Percentiles rank a stretch among this genome's conserved stretches.
These are phyloP conservation scores for Camellia oleifera DNA, from an alignment of 179 eudicot genomes.

Conservation along the genomic window DNA sequence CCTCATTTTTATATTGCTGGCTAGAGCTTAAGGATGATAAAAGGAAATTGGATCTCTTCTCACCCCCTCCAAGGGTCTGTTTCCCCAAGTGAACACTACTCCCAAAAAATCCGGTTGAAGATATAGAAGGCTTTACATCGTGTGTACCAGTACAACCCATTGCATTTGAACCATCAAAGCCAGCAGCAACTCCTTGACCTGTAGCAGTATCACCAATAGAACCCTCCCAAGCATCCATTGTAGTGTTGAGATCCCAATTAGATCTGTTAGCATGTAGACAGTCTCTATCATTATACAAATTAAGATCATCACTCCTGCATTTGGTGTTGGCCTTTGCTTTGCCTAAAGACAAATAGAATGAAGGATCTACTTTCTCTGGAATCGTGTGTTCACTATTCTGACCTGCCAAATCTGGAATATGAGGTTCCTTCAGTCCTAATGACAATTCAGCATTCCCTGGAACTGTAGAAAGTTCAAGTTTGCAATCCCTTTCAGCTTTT, in stretches of 20 bases:
- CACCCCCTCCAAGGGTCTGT: constrained; percentile 9
- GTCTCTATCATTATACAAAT: neutral
- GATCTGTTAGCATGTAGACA: constrained; percentile 24
- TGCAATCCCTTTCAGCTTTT: constrained; percentile 1
- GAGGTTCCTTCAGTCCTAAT: constrained; percentile 19
- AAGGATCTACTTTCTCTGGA: constrained; percentile 14
- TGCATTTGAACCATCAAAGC: constrained; percentile 10
- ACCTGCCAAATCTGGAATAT: constrained; percentile 5
- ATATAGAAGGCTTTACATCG: constrained; percentile 11
- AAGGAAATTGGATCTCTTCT: constrained; percentile 11
- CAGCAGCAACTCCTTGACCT: constrained; percentile 9
- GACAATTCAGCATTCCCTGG: constrained; percentile 21
- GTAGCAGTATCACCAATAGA: constrained; percentile 19
- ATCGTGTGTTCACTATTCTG: constrained; percentile 7
- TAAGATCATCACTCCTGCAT: neutral
- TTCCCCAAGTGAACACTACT: constrained; percentile 19
- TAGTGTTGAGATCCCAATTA: constrained; percentile 42
- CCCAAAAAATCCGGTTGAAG: constrained; percentile 8
- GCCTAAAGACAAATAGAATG: constrained; percentile 19
- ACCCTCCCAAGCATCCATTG: constrained; percentile 44
- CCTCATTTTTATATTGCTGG: constrained; percentile 17
- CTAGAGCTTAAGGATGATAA: neutral
- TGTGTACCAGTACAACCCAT: neutral
- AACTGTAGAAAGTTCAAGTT: constrained; percentile 16
- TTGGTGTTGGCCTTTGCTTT: constrained; percentile 3